Conservation (phyloP, 2,329 filamentous ascomycete genomes). For the Xylariaceae sp. region DNA sequence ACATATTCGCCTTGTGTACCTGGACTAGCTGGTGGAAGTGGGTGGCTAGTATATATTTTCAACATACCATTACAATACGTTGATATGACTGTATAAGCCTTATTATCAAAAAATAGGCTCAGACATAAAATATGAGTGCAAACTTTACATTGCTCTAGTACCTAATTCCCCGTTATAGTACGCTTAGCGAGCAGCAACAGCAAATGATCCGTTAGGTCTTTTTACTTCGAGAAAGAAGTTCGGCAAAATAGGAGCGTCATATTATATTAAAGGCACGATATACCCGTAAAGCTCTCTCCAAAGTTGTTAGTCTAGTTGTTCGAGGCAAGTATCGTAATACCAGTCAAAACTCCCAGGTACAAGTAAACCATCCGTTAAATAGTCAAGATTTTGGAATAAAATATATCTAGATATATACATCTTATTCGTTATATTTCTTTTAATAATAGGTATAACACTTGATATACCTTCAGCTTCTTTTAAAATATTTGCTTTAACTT, state of each 20-base stretch:
- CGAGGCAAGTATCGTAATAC: not conserved
- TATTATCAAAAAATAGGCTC: not conserved
- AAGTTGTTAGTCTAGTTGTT: too few species aligned
- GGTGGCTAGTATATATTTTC: constrained; percentile 2
- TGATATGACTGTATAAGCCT: constrained; percentile 3
- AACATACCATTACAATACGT: not conserved
- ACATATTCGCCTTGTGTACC: constrained; percentile 1
- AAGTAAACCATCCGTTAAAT: too few species aligned
- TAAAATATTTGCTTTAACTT: not conserved
- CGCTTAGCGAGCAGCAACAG: constrained; percentile 3
- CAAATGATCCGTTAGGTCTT: too few species aligned
- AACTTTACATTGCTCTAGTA: constrained; percentile 1
- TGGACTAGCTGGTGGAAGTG: too few species aligned
- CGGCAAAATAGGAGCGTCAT: not conserved
- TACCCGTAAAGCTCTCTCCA: not conserved
- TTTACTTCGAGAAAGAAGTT: too few species aligned
- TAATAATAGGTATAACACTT: too few species aligned
- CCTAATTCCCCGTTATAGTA: constrained; percentile 1
- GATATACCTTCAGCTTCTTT: too few species aligned
- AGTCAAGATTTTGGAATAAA: not conserved
- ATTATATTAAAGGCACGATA: not conserved
- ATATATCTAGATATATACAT: not conserved
- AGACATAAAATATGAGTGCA: constrained; percentile 3
- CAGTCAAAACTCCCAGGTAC: not conserved
- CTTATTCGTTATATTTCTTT: not conserved